phyloP scores from a whole-genome alignment of 495 filamentous ascomycete genomes.

The Aspergillus indologenus region DNA sequence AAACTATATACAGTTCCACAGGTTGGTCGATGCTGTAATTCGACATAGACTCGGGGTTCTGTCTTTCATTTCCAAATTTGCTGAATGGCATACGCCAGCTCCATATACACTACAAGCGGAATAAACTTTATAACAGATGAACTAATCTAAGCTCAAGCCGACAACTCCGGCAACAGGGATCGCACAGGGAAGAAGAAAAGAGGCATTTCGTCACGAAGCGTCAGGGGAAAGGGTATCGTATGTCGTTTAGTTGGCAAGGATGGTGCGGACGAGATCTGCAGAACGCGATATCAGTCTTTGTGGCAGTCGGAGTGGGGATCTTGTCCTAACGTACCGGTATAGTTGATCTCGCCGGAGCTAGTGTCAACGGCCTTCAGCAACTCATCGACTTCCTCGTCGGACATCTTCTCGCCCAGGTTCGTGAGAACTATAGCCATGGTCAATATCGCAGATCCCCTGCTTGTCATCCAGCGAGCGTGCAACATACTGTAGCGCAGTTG shows the following conservation, averaged over 20 bases:
- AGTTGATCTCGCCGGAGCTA: constrained; percentile 92
- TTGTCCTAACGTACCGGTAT: constrained; percentile 66
- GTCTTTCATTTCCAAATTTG: not conserved
- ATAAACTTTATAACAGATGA: constrained; percentile 1
- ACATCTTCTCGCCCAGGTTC: constrained; percentile 97
- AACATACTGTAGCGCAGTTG: constrained; percentile 83
- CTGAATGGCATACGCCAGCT: not conserved
- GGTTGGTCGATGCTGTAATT: not conserved
- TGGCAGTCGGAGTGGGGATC: not conserved
- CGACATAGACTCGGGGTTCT: not conserved
- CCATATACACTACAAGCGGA: constrained; percentile 12
- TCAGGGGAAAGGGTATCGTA: constrained; percentile 25
- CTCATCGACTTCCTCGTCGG: constrained; percentile 97
- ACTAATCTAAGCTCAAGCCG: constrained; percentile 11
- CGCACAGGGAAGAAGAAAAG: constrained; percentile 8
- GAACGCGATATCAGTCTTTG: constrained; percentile 1
- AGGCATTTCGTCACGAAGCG: constrained; percentile 17
- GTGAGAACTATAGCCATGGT: constrained; percentile 67
- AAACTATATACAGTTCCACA: too few relatives aligned
- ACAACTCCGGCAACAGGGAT: constrained; percentile 10
- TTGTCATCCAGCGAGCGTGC: not conserved
- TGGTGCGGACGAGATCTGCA: constrained; percentile 85
- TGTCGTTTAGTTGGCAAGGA: constrained; percentile 77
- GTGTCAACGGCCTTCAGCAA: constrained; percentile 95
- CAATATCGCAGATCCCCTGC: not conserved